These are phyloP conservation scores for Alternaria sp. DNA, from an alignment of 2,329 filamentous ascomycete genomes.

Conservation along the genomic window DNA sequence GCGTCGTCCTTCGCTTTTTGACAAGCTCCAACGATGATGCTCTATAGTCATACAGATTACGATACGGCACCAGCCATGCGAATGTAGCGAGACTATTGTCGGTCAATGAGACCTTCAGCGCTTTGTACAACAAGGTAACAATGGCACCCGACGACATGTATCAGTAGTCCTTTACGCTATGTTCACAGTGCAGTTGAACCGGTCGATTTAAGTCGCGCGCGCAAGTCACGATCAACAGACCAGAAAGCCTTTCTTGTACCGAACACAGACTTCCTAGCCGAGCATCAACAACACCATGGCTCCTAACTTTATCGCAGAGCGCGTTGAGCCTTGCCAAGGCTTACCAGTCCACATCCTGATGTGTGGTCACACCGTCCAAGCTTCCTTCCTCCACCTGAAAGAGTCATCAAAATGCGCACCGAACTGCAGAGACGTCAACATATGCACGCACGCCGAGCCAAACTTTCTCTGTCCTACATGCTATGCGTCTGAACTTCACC, in stretches of 20 bases:
- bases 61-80: neutral
- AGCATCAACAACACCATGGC: neutral
- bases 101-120: neutral
- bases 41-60: fast-evolving
- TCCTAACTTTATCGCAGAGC: neutral
- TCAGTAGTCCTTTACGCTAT: neutral
- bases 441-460: neutral
- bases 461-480: slow-evolving; percentile 2
- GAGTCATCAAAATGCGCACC: slow-evolving; percentile 1
- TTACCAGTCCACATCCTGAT: neutral
- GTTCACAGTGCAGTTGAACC: neutral
- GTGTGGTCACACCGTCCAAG: neutral
- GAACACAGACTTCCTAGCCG: neutral
- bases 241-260: neutral
- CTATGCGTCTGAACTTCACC: neutral
- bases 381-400: neutral
- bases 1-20: neutral
- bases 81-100: neutral
- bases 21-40: neutral
- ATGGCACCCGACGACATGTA: neutral
- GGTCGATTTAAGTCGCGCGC: neutral
- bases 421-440: neutral
- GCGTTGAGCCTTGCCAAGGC: neutral
- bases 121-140: neutral
- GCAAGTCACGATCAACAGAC: neutral